Evolutionary conservation across 2,329 filamentous ascomycete species (phyloP), one percentile per base, ranked within the genome.

Genomic region (Aspergillus sp.): DNA sequence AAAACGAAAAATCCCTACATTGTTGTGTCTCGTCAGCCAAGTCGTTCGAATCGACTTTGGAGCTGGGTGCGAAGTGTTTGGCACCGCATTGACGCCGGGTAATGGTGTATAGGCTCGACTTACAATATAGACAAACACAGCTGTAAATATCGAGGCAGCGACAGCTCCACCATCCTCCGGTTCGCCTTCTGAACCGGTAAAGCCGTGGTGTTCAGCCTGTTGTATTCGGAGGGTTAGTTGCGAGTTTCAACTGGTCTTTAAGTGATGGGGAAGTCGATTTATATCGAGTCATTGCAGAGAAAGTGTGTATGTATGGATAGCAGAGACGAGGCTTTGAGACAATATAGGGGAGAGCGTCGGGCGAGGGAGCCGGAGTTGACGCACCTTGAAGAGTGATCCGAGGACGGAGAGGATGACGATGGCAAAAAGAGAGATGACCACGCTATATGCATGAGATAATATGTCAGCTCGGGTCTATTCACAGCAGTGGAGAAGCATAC

Each of bases 121-220:
- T 89, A 97, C 94, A 68, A 84, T 87, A 75, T 98, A 98, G 74
- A 98, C 89, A 56, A 92, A 83, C 47, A 98, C 93, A 47, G 94
- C 92, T 28, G 88, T 89, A 72, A 97, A 97, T 57, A 97, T 89
- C 30, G 93, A 94, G 28, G 85, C 87, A 5, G 94, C 92, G 52
- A 97, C 92, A 41, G 88, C 91, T 64, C 84, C 83, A 60, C 91
- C 91, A 72, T 97, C 85, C 67, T 89, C 81, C 7, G 89, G 91
- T 61, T 86, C 82, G 59, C 91, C 86, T 54, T 84, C 85, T 58
- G 88, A 87, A 66, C 94, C 94, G 72, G 93, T 89, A 77, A 97
- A 88, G 68, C 90, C 89, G 77, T 95, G 92, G 79, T 96, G 91
- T 68, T 90, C 89, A 64, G 77, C 79, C 80, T 87, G 72, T 47